These are phyloP conservation scores for Eimeria zaria DNA, from an alignment of 169 alveolate genomes.

Conservation along the genomic window DNA sequence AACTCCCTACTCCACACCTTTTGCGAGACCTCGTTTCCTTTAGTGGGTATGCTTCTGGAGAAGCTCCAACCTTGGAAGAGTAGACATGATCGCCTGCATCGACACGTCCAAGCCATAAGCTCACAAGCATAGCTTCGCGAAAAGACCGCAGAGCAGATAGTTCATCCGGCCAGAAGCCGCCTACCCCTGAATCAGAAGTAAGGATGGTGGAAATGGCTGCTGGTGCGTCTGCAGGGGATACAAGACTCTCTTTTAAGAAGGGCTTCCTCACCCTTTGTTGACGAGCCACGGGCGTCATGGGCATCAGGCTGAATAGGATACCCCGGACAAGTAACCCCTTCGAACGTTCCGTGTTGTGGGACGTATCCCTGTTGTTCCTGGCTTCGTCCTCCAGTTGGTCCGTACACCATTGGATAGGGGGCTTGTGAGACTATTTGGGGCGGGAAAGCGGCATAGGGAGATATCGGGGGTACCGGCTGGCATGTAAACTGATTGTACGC, in stretches of 20 bases:
- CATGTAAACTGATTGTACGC: background rate
- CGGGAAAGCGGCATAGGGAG: conserved; percentile 54
- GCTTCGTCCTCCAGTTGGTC: background rate
- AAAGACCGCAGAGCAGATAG: background rate
- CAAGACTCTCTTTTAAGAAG: background rate
- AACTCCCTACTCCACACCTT: background rate
- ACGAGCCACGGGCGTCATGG: background rate
- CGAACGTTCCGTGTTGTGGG: conserved; percentile 32
- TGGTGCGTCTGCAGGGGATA: background rate
- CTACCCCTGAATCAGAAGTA: background rate
- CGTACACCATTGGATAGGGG: conserved; percentile 51
- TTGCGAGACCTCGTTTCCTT: conserved; percentile 5
- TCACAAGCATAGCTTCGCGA: background rate
- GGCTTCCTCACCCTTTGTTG: background rate
- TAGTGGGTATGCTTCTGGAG: background rate
- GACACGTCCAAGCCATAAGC: background rate
- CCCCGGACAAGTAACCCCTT: conserved; percentile 5
- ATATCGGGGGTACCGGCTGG: conserved; percentile 21
- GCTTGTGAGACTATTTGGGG: conserved; percentile 40
- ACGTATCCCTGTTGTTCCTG: background rate
- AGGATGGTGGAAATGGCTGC: background rate
- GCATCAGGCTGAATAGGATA: conserved; percentile 50
- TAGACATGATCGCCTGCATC: background rate
- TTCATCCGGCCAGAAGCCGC: background rate
- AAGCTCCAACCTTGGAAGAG: background rate